Evolutionary conservation across 164 flowering plant genomes (phyloP).

Genomic region (Houttuynia cordata): DNA sequence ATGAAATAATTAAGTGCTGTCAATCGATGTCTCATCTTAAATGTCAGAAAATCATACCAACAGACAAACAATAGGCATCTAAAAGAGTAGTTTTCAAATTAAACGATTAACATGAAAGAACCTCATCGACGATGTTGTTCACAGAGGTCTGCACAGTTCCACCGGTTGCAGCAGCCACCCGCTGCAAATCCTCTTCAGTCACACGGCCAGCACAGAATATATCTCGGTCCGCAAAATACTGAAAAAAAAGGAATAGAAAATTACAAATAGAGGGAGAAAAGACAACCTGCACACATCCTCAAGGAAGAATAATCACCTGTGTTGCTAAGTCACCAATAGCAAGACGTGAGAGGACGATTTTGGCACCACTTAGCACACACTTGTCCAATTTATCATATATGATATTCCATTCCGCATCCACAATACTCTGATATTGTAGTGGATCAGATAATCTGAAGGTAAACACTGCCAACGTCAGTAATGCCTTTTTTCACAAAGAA

Average conservation of each 20-base stretch:
- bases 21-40: too few relatives aligned
- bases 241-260: constrained; percentile 8
- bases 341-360: constrained; percentile 83
- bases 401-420: constrained; percentile 99
- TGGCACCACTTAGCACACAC: constrained; percentile 93
- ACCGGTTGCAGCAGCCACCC: constrained; percentile 96
- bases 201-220: constrained; percentile 99
- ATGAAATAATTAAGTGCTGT: not conserved
- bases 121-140: constrained; percentile 91
- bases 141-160: constrained; percentile 96
- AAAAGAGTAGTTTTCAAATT: not conserved
- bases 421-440: constrained; percentile 90
- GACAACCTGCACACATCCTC: not conserved
- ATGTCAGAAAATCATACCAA: too few relatives aligned
- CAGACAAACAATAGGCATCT: too few relatives aligned
- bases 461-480: not conserved
- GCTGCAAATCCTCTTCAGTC: constrained; percentile 83
- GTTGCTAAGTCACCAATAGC: constrained; percentile 97
- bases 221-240: constrained; percentile 99
- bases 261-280: not conserved
- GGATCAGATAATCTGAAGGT: constrained; percentile 82
- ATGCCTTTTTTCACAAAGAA: not conserved
- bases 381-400: constrained; percentile 97
- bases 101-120: constrained; percentile 10
- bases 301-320: constrained; percentile 39